Evolutionary conservation across 75 land plant genomes (phyloP), one percentile per base, ranked within the genome.

Genomic region (Selaginella tamariscina): DNA sequence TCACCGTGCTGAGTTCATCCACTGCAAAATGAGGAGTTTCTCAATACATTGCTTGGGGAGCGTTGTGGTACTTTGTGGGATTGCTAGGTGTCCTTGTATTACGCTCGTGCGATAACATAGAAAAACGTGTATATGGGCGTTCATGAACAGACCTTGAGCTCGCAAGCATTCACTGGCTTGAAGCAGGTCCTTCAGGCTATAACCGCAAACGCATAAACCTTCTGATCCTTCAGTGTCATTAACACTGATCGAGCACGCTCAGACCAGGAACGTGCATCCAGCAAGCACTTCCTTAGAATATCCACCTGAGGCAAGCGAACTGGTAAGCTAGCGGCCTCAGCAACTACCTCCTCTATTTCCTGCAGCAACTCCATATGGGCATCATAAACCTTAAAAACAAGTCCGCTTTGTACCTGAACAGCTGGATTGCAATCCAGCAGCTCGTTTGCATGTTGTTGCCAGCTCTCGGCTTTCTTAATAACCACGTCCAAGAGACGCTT

Each of bases 391-490:
- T 2, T 21, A 9, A 30, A 9, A 24, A 65, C n/a, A 20, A 24
- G 2, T 13, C n/a, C 11, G 18, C 32, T 1, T 13, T 33, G 31
- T 20, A 70, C 71, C 71, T 70, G 71, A 20, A 70, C 22, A 70
- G 71, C 24, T 23, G 56, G 30, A 70, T 13, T 20, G 27, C 31
- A 2, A 0, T 44, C 49, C 13, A 71, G 44, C 2, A 71, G 26
- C 2, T 24, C 21, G 1, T 29, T 64, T 32, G 73, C 73, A 22
- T 56, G 73, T 24, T 71, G 57, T 65, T 65, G 73, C 73, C 73
- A 71, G 21, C 66, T 71, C 32, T 71, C 73, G 24, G 44, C 24
- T 30, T 64, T 64, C 24, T 64, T 32, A 27, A 71, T 56, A 33
- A 27, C 32, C 1, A 56, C 56, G 22, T 71, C 69, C 27, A 71